A percentile compares a stretch with the other conserved stretches of the same genome.
These are phyloP conservation scores for Priceomyces melissophilus DNA, from an alignment of 805 yeast species.

Conservation along the genomic window DNA sequence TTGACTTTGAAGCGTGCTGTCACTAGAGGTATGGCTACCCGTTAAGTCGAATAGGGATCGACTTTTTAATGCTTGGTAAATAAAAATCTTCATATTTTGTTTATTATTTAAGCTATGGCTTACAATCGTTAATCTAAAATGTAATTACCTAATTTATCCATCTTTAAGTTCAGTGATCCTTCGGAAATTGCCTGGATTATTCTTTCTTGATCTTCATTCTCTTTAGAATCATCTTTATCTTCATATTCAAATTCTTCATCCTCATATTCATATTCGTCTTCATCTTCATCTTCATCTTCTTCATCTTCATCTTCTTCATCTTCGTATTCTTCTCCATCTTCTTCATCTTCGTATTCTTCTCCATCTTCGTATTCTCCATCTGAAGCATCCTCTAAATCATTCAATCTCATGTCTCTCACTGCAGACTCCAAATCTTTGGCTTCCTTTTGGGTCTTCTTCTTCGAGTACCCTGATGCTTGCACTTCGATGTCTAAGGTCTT, in stretches of 20 bases:
- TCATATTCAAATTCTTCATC: conserved; percentile 35
- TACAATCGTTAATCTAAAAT: conserved; percentile 45
- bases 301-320: conserved; percentile 23
- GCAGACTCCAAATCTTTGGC: conserved; percentile 74
- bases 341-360: conserved; percentile 22
- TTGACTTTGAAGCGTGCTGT: conserved; percentile 98
- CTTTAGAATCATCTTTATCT: conserved; percentile 32
- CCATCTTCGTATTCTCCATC: conserved; percentile 21
- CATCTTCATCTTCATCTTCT: conserved; percentile 30
- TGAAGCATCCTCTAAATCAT: no score
- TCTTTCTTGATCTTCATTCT: conserved; percentile 43
- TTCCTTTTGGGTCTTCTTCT: conserved; percentile 30
- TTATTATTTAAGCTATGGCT: conserved; percentile 10
- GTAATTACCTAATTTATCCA: conserved; percentile 82
- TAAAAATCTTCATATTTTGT: conserved; percentile 11
- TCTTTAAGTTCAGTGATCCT: conserved; percentile 64
- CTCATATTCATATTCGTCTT: conserved; percentile 34
- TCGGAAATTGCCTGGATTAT: conserved; percentile 67
- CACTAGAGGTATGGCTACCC: conserved; percentile 98
- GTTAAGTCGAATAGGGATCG: conserved; percentile 49
- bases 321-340: conserved; percentile 22
- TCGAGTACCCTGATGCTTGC: conserved; percentile 82
- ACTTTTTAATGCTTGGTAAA: conserved; percentile 11
- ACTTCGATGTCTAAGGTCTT: conserved; percentile 79
- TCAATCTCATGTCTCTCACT: conserved; percentile 59